phyloP scores from a whole-genome alignment of 176 grass and related monocot genomes.

The bread wheat (Triticum aestivum) region IWGSC_CS_RefSeq_v2.1 NC_057814.1:454607273-454607772 shows the following conservation, averaged over 20 bases:
- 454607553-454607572: not conserved
- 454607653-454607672: slow-evolving; percentile 34
- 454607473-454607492: not conserved
- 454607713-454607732: not conserved
- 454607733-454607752: not conserved
- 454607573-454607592: not conserved
- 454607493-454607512: not conserved
- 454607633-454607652: not conserved
- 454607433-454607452: not conserved
- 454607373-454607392: not conserved
- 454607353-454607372: not conserved
- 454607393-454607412: not conserved
- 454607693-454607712: not conserved
- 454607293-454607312: not conserved
- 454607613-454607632: slow-evolving; percentile 12
- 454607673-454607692: not conserved
- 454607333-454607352: not conserved
- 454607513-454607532: not conserved
- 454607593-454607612: not conserved
- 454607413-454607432: not conserved
- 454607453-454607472: not conserved
- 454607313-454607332: not conserved
- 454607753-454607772: not conserved
- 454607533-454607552: not conserved
- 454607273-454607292: not conserved